phyloP scores from a whole-genome alignment of 1,139 yeast species.

The Williopsis jadinii region DNA sequence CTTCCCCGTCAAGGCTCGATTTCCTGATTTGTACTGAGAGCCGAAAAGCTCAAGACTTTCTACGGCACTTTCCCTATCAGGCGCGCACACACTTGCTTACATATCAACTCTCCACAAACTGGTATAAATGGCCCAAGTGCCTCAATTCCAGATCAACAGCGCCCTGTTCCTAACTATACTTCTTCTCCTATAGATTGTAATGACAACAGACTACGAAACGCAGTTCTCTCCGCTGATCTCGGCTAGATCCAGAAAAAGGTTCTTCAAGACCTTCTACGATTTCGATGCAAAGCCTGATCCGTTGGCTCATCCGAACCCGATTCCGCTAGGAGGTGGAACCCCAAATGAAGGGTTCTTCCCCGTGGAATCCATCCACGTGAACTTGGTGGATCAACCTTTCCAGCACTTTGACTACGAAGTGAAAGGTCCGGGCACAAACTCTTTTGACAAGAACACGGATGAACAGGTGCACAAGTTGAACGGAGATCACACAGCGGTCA shows the following conservation, averaged over 20 bases:
- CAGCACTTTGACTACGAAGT: constrained; percentile 18
- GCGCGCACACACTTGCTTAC: no score
- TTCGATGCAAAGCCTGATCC: constrained; percentile 31
- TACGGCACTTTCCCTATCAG: no score
- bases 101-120: no score
- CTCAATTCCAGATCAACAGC: no score
- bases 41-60: no score
- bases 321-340: constrained; percentile 46
- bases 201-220: constrained; percentile 10
- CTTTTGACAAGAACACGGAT: constrained; percentile 15
- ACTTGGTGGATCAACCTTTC: constrained; percentile 37
- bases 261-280: constrained; percentile 14
- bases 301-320: constrained; percentile 37
- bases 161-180: no score
- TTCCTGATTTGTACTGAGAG: no score
- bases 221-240: constrained; percentile 10
- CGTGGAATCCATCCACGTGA: constrained; percentile 41
- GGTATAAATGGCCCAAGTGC: no score
- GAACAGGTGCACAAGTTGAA: constrained; percentile 16
- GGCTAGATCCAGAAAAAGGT: constrained; percentile 16
- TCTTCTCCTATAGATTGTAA: not conserved
- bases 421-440: constrained; percentile 14
- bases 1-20: no score
- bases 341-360: constrained; percentile 60
- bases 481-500: constrained; percentile 7